A percentile compares a stretch with the other conserved stretches of the same genome.
These are phyloP conservation scores for Xylariaceae sp. DNA, from an alignment of 2,329 filamentous ascomycete genomes.

Conservation along the genomic window DNA sequence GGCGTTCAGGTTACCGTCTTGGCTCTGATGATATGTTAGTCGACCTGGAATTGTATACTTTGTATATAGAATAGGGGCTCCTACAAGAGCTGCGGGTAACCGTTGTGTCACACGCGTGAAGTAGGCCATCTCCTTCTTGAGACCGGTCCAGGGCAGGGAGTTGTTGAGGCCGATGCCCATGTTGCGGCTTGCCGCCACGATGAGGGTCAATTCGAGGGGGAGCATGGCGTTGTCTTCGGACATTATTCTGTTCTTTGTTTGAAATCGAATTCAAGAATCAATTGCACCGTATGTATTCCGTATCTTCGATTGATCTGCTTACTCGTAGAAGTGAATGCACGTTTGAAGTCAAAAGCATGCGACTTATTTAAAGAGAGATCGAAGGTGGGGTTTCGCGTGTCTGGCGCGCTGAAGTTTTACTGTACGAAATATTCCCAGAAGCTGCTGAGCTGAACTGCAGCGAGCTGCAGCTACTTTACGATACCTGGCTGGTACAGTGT, in stretches of 20 bases:
- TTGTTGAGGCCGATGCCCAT: conserved; percentile 84
- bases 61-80: background rate
- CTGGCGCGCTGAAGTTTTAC: too few relatives aligned
- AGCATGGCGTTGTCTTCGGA: conserved; percentile 12
- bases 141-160: conserved; percentile 78
- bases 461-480: too few relatives aligned
- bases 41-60: background rate
- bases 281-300: background rate
- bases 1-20: conserved; percentile 51
- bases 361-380: too few relatives aligned
- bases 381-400: too few relatives aligned
- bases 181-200: conserved; percentile 84
- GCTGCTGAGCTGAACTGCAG: too few relatives aligned
- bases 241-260: conserved; percentile 6
- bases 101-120: conserved; percentile 86
- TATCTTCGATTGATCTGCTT: too few relatives aligned
- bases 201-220: conserved; percentile 66
- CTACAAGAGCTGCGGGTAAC: conserved; percentile 39
- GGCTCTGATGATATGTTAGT: conserved; percentile 2
- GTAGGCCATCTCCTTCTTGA: conserved; percentile 90
- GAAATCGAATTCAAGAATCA: background rate
- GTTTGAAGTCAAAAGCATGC: too few relatives aligned
- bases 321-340: background rate
- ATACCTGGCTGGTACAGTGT: too few relatives aligned
- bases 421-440: too few relatives aligned